Conservation (phyloP, 2,329 filamentous ascomycete genomes). For the Penicillium frequentans region DNA sequence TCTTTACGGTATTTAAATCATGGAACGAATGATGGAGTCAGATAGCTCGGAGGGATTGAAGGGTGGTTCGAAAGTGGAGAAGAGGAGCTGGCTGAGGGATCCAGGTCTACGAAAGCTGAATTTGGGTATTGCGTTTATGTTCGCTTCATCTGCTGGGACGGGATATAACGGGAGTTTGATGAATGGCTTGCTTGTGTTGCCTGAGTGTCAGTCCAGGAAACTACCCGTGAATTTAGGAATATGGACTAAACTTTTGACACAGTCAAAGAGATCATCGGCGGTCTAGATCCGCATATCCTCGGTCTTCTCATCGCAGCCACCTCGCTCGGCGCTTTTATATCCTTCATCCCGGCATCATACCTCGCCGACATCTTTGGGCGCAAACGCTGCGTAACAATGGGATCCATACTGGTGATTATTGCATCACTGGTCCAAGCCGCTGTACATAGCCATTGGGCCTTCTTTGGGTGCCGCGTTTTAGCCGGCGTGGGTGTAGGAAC, state of each 20-base stretch:
- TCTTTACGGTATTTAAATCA: neutral
- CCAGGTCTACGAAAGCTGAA: constrained; percentile 22
- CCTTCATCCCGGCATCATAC: constrained; percentile 23
- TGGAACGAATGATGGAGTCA: constrained; percentile 12
- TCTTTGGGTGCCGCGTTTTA: constrained; percentile 29
- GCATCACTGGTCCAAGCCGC: constrained; percentile 25
- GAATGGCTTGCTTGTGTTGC: constrained; percentile 22
- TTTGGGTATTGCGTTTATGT: constrained; percentile 21
- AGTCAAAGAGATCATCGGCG: constrained; percentile 15
- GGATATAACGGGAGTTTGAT: constrained; percentile 25
- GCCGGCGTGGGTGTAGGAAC: constrained; percentile 41
- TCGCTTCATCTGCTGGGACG: constrained; percentile 20
- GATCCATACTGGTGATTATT: constrained; percentile 29
- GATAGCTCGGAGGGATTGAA: constrained; percentile 14
- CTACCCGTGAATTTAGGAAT: neutral
- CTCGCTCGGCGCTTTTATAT: constrained; percentile 21
- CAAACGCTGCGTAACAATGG: constrained; percentile 45
- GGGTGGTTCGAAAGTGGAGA: neutral
- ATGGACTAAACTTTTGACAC: neutral
- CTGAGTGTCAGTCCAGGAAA: constrained; percentile 20
- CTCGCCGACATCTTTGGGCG: constrained; percentile 47
- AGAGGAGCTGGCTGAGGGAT: constrained; percentile 20
- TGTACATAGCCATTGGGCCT: constrained; percentile 21
- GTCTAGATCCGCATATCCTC: constrained; percentile 13
- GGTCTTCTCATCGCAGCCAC: constrained; percentile 25